These are phyloP conservation scores for Colletotrichum musicola DNA, from an alignment of 2,329 filamentous ascomycete genomes.

Conservation along the genomic window DNA sequence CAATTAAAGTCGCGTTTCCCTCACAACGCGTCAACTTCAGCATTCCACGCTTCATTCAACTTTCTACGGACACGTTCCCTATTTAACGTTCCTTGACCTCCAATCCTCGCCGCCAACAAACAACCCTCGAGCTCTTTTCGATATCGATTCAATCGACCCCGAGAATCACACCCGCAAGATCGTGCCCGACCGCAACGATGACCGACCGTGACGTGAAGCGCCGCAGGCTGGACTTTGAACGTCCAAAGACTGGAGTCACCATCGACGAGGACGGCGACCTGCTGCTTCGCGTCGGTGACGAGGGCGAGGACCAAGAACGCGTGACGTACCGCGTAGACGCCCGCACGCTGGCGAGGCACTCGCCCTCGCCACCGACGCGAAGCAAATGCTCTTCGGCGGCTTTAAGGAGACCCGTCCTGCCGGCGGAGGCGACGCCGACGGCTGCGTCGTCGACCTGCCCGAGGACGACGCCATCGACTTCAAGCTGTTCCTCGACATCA, in stretches of 20 bases:
- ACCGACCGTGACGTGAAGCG: background rate
- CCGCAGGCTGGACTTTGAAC: background rate
- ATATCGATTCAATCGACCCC: no score
- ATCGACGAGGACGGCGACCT: conserved; percentile 5
- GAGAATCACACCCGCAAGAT: no score
- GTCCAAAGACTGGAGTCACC: background rate
- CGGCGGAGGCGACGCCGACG: background rate
- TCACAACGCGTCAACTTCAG: no score
- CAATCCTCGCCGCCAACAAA: no score
- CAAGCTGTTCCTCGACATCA: background rate
- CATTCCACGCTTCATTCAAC: no score
- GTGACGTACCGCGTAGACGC: background rate
- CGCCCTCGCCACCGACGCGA: no score
- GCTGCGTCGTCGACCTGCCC: conserved; percentile 2
- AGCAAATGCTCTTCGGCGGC: conserved; percentile 44
- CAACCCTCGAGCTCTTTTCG: no score
- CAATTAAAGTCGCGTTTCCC: no score
- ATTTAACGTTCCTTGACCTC: no score
- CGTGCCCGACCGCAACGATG: background rate
- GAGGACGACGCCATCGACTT: background rate
- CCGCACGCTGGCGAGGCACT: conserved; percentile 42
- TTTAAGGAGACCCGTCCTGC: conserved; percentile 42
- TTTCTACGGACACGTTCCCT: no score
- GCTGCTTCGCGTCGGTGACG: background rate
- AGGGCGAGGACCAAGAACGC: background rate